Evolutionary conservation across 495 filamentous ascomycete species (phyloP), one percentile per base, ranked within the genome.

Genomic region (Podospora conica): DNA sequence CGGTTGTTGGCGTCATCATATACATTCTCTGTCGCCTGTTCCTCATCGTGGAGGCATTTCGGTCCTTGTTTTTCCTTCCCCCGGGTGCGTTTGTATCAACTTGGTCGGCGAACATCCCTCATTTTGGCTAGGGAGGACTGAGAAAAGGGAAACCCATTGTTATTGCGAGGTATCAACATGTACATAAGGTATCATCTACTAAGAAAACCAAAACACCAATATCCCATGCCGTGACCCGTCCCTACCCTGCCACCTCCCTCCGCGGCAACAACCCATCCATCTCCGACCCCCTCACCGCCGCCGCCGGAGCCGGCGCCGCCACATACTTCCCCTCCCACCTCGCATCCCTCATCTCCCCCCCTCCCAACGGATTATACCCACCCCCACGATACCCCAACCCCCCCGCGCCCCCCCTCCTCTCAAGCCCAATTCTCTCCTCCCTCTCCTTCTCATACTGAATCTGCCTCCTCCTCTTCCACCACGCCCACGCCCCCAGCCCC

Each of bases 31-130:
- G 28, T 12, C 4, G 54, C n/a, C 25, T 64, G 3, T 48, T 58
- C n/a, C 57, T 40, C n/a, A 18, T 64, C 1, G 61, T 57, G 11
- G 53, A 57, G 25, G n/a, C 56, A 0, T 28, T 40, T 33, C 10
- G 61, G 18, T 25, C 25, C 3, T 22, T 40, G 0, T 33, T 57
- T 31, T 57, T 22, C 24, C 61, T 64, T 53, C 61, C 53, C 0
- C 15, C 20, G 23, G 61, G 33, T 57, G 61, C 53, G 9, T 64
- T 28, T 22, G 23, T 57, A 9, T 64, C 61, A 3, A 64, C 25
- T 11, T 63, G 61, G 61, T 21, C 61, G 20, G 33, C n/a, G 11
- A 23, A 64, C 15, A 31, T 64, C 29, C 54, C 61, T 1, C 61
- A 64, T 57, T 40, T 64, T 8, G 24, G 55, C 3, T 29, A 31